Conservation (phyloP, 2,329 filamentous ascomycete genomes). For the Huntiella moniliformis region DNA sequence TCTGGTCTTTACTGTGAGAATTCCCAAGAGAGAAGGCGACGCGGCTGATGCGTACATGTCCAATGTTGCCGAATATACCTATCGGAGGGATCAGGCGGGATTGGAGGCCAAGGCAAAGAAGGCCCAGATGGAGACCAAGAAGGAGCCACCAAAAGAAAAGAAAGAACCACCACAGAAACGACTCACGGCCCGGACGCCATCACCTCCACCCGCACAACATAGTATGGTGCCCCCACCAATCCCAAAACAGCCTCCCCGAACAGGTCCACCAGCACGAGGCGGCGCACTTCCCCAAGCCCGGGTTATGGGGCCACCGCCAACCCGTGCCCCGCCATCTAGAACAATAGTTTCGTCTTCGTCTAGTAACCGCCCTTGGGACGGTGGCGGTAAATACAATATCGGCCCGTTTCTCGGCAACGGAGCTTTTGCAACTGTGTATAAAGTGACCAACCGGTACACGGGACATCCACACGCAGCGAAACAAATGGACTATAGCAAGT, state of each 20-base stretch:
- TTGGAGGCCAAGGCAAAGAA: too few relatives aligned
- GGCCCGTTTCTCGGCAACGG: slow-evolving; percentile 72
- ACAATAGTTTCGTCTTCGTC: background rate
- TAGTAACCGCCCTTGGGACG: slow-evolving; percentile 40
- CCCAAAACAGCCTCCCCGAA: background rate
- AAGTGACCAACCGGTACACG: slow-evolving; percentile 68
- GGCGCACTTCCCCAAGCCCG: background rate
- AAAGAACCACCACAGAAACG: background rate
- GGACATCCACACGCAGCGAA: slow-evolving; percentile 79
- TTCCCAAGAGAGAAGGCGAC: slow-evolving; percentile 54
- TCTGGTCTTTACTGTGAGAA: slow-evolving; percentile 67
- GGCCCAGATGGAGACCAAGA: background rate
- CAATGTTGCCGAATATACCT: slow-evolving; percentile 43
- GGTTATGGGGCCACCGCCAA: background rate
- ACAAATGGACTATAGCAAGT: slow-evolving; percentile 79
- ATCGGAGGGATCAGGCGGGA: background rate
- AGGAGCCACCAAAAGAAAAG: background rate
- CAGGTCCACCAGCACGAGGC: background rate
- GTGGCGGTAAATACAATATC: slow-evolving; percentile 69
- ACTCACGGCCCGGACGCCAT: background rate
- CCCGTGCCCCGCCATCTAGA: background rate
- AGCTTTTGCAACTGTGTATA: slow-evolving; percentile 86
- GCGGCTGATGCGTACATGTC: slow-evolving; percentile 45
- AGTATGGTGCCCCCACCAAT: background rate
- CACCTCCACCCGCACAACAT: background rate